phyloP scores from a whole-genome alignment of 2,329 filamentous ascomycete genomes.

The Endoconidiophora laricicola region DNA sequence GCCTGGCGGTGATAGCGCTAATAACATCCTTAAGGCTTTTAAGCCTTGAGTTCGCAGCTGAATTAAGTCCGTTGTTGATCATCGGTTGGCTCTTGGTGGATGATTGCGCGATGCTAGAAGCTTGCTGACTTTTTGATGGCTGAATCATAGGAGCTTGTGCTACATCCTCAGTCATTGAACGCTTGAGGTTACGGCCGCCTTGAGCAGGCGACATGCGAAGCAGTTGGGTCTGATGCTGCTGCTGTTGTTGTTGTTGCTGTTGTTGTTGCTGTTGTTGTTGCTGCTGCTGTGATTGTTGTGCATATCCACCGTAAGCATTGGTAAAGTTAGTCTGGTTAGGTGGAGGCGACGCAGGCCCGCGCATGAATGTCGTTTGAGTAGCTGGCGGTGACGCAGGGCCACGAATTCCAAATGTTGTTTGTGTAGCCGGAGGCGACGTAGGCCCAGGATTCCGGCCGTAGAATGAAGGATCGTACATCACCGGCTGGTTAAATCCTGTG shows the following conservation, averaged over 20 bases:
- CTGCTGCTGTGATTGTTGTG: slow-evolving; percentile 20
- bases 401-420: slow-evolving; percentile 31
- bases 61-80: not conserved
- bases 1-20: not conserved
- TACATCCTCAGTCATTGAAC: slow-evolving; percentile 30
- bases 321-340: slow-evolving; percentile 38
- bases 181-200: slow-evolving; percentile 32
- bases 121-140: not conserved
- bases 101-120: not conserved
- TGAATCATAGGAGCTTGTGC: not conserved
- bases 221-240: not conserved
- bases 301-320: slow-evolving; percentile 23
- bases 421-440: slow-evolving; percentile 47
- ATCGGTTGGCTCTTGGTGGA: not conserved
- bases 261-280: slow-evolving; percentile 11
- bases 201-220: slow-evolving; percentile 23
- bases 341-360: slow-evolving; percentile 36
- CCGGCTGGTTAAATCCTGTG: slow-evolving; percentile 28
- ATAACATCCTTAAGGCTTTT: not conserved
- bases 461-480: slow-evolving; percentile 39
- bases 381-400: slow-evolving; percentile 38
- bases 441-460: slow-evolving; percentile 41
- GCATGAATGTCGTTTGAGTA: slow-evolving; percentile 30
- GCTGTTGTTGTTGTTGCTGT: not conserved
- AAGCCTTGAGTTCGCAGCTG: not conserved